A percentile compares a stretch with the other conserved stretches of the same genome.
These are phyloP conservation scores for Dipodascopsis tothii DNA, from an alignment of 805 yeast species.

Conservation along the genomic window DNA sequence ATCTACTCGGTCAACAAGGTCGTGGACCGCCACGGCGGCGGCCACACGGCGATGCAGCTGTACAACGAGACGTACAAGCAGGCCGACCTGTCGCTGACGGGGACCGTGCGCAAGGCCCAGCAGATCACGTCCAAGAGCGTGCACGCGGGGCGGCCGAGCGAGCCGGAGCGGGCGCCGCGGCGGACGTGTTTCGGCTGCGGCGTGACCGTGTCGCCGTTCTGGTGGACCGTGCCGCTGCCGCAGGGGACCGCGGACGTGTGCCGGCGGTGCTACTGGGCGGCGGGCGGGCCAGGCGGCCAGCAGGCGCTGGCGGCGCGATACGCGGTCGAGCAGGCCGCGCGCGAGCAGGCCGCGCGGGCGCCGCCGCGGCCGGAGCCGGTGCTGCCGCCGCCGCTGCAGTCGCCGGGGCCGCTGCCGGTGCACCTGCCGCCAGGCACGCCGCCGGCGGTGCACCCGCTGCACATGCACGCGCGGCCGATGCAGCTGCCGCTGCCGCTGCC, in stretches of 20 bases:
- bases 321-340: too few species aligned
- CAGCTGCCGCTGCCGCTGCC: too few species aligned
- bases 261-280: not conserved
- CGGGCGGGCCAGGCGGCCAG: too few species aligned
- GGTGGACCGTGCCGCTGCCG: not conserved
- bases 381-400: too few species aligned
- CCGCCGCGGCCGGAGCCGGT: too few species aligned
- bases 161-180: not conserved
- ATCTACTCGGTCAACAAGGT: conserved; percentile 25
- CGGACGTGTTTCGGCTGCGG: not conserved
- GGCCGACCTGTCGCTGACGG: conserved; percentile 18
- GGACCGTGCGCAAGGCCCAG: conserved; percentile 16
- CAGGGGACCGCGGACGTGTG: not conserved
- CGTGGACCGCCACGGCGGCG: conserved; percentile 3
- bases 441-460: too few species aligned
- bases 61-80: conserved; percentile 28
- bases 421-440: too few species aligned
- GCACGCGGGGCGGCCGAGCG: too few species aligned
- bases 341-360: too few species aligned
- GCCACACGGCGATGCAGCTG: conserved; percentile 29
- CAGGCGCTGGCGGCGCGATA: too few species aligned
- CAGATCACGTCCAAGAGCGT: conserved; percentile 6
- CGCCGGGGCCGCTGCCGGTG: too few species aligned
- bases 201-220: not conserved
- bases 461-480: too few species aligned